phyloP scores from a whole-genome alignment of 306 rosid genomes.

The Begonia masoniana region DNA sequence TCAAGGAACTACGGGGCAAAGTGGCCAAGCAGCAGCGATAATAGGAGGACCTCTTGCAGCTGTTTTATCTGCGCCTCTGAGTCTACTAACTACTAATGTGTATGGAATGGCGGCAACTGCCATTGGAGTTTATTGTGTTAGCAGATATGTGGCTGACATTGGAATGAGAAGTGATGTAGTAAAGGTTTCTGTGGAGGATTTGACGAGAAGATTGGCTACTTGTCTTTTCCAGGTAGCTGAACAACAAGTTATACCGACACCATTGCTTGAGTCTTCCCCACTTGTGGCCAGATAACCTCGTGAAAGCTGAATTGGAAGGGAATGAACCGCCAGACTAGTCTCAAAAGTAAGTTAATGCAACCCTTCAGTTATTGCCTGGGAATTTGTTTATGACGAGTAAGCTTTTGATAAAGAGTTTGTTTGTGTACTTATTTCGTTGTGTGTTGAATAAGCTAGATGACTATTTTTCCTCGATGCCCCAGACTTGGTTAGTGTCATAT shows the following conservation, averaged over 20 bases:
- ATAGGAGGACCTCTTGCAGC: conserved; percentile 93
- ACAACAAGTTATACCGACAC: conserved; percentile 26
- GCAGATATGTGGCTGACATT: conserved; percentile 74
- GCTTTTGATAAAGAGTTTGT: no score
- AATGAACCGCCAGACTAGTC: no score
- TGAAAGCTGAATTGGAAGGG: no score
- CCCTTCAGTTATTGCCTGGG: no score
- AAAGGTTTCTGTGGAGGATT: conserved; percentile 67
- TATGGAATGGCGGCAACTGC: conserved; percentile 81
- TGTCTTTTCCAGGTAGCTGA: conserved; percentile 56
- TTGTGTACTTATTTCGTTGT: no score
- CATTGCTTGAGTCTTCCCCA: conserved; percentile 19
- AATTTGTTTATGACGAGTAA: no score
- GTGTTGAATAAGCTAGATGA: no score
- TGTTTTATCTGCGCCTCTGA: conserved; percentile 54
- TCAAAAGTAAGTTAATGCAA: no score
- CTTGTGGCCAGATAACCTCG: conserved; percentile 1
- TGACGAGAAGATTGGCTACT: conserved; percentile 43
- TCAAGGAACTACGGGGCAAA: conserved; percentile 54
- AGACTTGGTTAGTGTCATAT: no score
- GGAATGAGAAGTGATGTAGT: conserved; percentile 71
- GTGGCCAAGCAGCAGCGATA: conserved; percentile 78
- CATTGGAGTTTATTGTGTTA: conserved; percentile 63
- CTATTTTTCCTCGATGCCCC: no score
- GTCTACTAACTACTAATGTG: conserved; percentile 53